These are phyloP conservation scores for Diaporthe capsici DNA, from an alignment of 2,329 filamentous ascomycete species.

Conservation along the genomic window DNA sequence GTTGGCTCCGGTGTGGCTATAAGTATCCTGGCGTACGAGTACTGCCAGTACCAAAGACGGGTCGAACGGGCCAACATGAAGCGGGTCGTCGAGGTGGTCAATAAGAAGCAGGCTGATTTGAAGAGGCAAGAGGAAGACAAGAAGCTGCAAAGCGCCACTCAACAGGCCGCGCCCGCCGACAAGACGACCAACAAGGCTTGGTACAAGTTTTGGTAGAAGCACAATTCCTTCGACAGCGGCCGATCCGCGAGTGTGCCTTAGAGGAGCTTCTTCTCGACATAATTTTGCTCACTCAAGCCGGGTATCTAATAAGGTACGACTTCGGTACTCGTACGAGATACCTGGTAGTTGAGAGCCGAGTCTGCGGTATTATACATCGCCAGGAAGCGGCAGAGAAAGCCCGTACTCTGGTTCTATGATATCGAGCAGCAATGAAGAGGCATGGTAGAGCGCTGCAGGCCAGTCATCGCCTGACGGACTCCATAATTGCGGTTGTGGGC, in stretches of 20 bases:
- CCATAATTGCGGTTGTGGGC: not conserved
- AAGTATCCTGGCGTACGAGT: constrained; percentile 84
- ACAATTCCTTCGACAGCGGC: not conserved
- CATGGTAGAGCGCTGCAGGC: not conserved
- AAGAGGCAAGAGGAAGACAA: constrained; percentile 65
- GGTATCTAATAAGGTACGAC: not conserved
- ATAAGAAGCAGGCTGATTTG: constrained; percentile 76
- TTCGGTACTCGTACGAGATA: not conserved
- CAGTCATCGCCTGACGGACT: too few relatives aligned
- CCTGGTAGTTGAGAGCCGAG: not conserved
- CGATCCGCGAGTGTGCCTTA: not conserved
- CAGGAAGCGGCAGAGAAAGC: not conserved
- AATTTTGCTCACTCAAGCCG: too few relatives aligned
- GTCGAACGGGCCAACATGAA: constrained; percentile 88
- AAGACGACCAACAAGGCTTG: constrained; percentile 56
- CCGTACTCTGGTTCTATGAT: not conserved
- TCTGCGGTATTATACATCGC: not conserved
- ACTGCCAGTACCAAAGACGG: constrained; percentile 81
- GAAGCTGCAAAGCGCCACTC: constrained; percentile 50
- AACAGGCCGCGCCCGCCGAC: constrained; percentile 51
- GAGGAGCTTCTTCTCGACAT: not conserved
- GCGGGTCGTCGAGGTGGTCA: constrained; percentile 85
- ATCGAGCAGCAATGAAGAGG: not conserved
- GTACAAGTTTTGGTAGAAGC: constrained; percentile 69
- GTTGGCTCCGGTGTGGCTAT: constrained; percentile 81